A percentile compares a stretch with the other conserved stretches of the same genome.
phyloP scores from a whole-genome alignment of 2,329 filamentous ascomycete genomes.

The Colletotrichum magnum region DNA sequence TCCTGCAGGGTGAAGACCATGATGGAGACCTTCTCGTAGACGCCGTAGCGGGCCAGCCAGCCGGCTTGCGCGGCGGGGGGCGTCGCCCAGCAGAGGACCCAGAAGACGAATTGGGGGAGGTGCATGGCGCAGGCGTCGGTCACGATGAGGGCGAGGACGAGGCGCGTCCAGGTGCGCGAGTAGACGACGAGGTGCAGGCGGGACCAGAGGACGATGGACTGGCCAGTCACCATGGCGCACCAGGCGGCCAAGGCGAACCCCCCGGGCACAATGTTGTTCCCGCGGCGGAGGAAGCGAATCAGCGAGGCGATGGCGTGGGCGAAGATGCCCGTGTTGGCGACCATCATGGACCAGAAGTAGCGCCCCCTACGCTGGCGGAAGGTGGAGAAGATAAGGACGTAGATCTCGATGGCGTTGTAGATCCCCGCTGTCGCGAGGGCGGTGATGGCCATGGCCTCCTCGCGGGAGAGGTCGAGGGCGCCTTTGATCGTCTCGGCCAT shows the following conservation, averaged over 20 bases:
- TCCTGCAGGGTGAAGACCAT: constrained; percentile 70
- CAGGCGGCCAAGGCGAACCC: constrained; percentile 50
- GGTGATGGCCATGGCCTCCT: constrained; percentile 39
- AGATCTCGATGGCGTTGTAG: constrained; percentile 46
- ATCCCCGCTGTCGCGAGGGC: constrained; percentile 43
- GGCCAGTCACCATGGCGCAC: constrained; percentile 70
- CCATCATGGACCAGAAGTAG: constrained; percentile 50
- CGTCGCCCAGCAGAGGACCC: constrained; percentile 55
- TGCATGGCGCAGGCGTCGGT: constrained; percentile 63
- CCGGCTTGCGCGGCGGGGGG: constrained; percentile 39
- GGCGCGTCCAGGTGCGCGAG: constrained; percentile 18
- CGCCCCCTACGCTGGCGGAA: constrained; percentile 45
- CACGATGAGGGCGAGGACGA: constrained; percentile 66
- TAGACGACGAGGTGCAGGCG: constrained; percentile 69
- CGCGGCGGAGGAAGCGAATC: constrained; percentile 51
- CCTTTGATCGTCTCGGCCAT: constrained; percentile 30
- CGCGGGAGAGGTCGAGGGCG: constrained; percentile 20
- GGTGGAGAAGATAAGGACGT: constrained; percentile 45
- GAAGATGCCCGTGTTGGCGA: constrained; percentile 57
- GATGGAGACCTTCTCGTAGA: constrained; percentile 70
- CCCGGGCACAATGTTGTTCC: constrained; percentile 61
- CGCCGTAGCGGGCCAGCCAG: constrained; percentile 51
- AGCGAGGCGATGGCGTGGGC: constrained; percentile 69
- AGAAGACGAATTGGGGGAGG: constrained; percentile 63
- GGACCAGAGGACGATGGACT: constrained; percentile 51